Conservation (phyloP, 1,284 basidiomycete genomes). For the Boletus hoseneyae region DNA sequence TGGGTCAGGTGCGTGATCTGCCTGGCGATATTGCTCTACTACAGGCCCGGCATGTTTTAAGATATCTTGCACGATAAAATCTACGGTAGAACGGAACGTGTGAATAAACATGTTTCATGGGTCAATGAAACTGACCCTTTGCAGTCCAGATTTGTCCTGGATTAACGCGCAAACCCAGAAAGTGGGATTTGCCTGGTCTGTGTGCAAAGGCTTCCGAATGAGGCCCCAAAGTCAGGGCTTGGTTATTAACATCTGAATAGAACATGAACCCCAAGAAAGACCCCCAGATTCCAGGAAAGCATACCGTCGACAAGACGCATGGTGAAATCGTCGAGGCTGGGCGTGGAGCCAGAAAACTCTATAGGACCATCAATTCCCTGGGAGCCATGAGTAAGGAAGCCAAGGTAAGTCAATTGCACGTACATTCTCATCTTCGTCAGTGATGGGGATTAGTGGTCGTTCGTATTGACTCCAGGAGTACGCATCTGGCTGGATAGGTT, state of each 20-base stretch:
- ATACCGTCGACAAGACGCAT: conserved; percentile 78
- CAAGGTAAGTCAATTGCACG: conserved; percentile 16
- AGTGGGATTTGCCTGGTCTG: conserved; percentile 71
- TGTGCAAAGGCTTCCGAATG: conserved; percentile 61
- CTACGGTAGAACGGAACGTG: conserved; percentile 36
- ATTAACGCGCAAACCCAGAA: conserved; percentile 61
- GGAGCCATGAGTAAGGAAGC: conserved; percentile 6
- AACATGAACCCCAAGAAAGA: conserved; percentile 1
- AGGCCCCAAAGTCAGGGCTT: conserved; percentile 47
- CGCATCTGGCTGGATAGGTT: conserved; percentile 68
- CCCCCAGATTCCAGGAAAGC: conserved; percentile 11
- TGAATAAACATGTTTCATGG: not conserved
- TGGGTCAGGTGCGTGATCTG: conserved; percentile 63
- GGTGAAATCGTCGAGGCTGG: conserved; percentile 78
- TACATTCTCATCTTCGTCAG: conserved; percentile 70
- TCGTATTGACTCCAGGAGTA: conserved; percentile 5
- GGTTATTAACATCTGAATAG: conserved; percentile 55
- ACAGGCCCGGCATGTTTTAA: conserved; percentile 55
- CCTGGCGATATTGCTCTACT: conserved; percentile 54
- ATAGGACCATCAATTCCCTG: conserved; percentile 74
- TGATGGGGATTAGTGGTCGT: conserved; percentile 34
- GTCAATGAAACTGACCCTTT: conserved; percentile 50
- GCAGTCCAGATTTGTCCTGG: conserved; percentile 79
- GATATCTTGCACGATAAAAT: conserved; percentile 64
- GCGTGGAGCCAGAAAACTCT: conserved; percentile 67